A percentile compares a stretch with the other conserved stretches of the same genome.
These are phyloP conservation scores for Calonectria montana DNA, from an alignment of 2,329 filamentous ascomycete species.

Conservation along the genomic window DNA sequence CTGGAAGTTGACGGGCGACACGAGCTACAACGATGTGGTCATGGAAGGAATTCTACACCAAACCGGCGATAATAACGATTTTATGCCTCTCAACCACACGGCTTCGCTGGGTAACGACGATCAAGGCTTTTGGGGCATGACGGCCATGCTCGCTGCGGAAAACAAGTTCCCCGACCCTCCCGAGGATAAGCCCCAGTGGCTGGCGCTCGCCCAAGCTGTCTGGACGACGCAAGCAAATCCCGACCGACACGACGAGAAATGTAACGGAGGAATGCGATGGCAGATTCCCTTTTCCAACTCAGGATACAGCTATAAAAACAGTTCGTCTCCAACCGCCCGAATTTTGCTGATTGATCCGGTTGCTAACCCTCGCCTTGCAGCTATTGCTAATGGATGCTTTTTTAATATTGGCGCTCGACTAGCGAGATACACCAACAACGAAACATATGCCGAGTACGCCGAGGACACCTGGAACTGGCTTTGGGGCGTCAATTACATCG, in stretches of 20 bases:
- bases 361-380: slow-evolving; percentile 43
- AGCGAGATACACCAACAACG: slow-evolving; percentile 75
- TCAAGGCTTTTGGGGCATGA: slow-evolving; percentile 77
- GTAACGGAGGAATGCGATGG: slow-evolving; percentile 79
- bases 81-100: slow-evolving; percentile 70
- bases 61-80: slow-evolving; percentile 65
- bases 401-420: slow-evolving; percentile 76
- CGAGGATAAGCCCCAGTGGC: slow-evolving; percentile 66
- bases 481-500: slow-evolving; percentile 66
- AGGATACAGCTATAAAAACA: slow-evolving; percentile 82
- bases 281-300: slow-evolving; percentile 81
- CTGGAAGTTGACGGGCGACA: slow-evolving; percentile 75
- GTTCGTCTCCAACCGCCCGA: slow-evolving; percentile 44
- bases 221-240: slow-evolving; percentile 70
- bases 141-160: slow-evolving; percentile 75
- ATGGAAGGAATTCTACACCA: slow-evolving; percentile 69
- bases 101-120: slow-evolving; percentile 75
- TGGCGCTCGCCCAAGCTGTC: slow-evolving; percentile 75
- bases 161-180: slow-evolving; percentile 70
- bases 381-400: slow-evolving; percentile 71
- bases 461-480: slow-evolving; percentile 74
- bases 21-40: slow-evolving; percentile 69
- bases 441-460: slow-evolving; percentile 73
- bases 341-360: neutral
- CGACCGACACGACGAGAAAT: slow-evolving; percentile 73